Evolutionary conservation across 129 eudicot genomes (phyloP), one percentile per base, ranked within the genome.

Genomic region (Helichrysum umbraculigerum): DNA sequence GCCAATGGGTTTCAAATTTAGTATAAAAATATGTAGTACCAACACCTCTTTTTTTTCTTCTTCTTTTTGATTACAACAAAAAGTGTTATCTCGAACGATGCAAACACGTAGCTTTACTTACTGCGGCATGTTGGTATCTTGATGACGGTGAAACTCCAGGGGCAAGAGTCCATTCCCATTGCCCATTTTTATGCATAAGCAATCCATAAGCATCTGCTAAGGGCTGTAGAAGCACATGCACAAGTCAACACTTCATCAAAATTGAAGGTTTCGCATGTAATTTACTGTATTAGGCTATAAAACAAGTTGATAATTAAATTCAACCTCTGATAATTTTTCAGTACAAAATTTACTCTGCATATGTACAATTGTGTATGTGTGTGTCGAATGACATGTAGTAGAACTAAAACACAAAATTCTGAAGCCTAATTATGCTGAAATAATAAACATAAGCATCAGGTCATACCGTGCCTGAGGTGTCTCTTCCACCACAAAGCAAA

Each of bases 401-500:
- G 52, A 3, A 20, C 4, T 42, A 42, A 5, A 61, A 47, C 61
- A 17, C 33, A 16, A 42, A 7, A 50, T 29, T 44, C 12, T 16
- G 32, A 58, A 58, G 22, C 67, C 35, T 73, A 72, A 58, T 34
- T 58, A 39, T 51, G 29, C 35, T 65, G 28, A 50, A 29, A 10
- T 21, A 16, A 37, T 51, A 54, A 4, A 52, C 50, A 73, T 0
- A 60, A 62, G 44, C 52, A 70, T 76, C 19, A 32, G 47, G 35
- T 5, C 88, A 22, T 94, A 94, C 99, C 86, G 86, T 70, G 84
- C 97, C 97, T 33, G 96, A 86, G 47, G 89, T 58, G 78, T 94
- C 99, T 86, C 99, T 91, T 85, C 99, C 99, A 72, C 96, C 97
- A 80, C 97, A 94, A 79, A 94, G 96, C 89, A 94, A 83, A 86